Evolutionary conservation across 202 grass and related monocot species (phyloP).

Genomic region (Brachypodium distachyon): DNA sequence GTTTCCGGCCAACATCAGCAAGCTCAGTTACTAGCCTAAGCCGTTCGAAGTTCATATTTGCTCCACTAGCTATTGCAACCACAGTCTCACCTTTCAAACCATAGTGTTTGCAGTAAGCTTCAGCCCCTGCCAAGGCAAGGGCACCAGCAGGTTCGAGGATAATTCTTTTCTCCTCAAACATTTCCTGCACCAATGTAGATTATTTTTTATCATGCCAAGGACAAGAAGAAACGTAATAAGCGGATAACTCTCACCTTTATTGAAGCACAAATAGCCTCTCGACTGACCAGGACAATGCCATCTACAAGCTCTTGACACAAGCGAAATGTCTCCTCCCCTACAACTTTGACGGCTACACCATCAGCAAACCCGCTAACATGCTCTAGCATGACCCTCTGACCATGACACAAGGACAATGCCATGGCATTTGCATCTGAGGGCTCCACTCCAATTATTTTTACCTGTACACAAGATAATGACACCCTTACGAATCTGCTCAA

Average conservation of each 20-base stretch:
- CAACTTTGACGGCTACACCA: constrained; percentile 94
- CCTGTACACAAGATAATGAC: constrained; percentile 36
- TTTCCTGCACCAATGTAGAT: constrained; percentile 43
- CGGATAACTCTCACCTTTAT: constrained; percentile 58
- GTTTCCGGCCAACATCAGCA: constrained; percentile 93
- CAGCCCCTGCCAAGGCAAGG: constrained; percentile 79
- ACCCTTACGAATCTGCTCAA: background rate
- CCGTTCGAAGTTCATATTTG: constrained; percentile 98
- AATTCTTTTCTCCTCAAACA: constrained; percentile 99
- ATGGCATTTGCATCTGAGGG: constrained; percentile 98
- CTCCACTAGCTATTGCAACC: constrained; percentile 90
- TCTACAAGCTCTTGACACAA: constrained; percentile 87
- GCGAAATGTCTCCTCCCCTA: constrained; percentile 89
- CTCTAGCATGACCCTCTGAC: constrained; percentile 78
- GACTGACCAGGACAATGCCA: constrained; percentile 85
- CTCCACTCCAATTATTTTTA: constrained; percentile 96
- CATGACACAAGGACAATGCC: constrained; percentile 88
- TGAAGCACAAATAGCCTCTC: constrained; percentile 98
- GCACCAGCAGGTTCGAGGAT: constrained; percentile 97
- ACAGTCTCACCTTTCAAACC: constrained; percentile 72
- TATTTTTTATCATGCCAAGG: background rate
- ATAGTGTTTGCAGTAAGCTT: constrained; percentile 97
- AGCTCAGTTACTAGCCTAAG: constrained; percentile 93
- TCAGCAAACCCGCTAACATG: constrained; percentile 94
- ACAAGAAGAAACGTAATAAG: background rate